phyloP scores from a whole-genome alignment of 441 rosid species.

The Pelargonium citronellum region DNA sequence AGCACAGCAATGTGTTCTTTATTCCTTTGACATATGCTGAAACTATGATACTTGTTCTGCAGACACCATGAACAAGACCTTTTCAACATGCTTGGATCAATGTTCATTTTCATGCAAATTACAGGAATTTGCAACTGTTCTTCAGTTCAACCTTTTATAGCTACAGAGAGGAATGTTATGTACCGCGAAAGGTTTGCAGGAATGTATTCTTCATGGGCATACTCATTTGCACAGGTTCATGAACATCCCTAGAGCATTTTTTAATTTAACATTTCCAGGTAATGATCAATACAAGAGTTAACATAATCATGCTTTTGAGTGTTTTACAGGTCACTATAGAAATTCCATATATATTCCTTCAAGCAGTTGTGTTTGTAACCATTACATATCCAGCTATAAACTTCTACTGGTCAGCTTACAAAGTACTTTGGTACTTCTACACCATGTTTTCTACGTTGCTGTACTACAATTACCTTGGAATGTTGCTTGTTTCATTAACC shows the following conservation, averaged over 20 bases:
- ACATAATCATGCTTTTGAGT: neutral
- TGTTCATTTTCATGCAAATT: constrained; percentile 35
- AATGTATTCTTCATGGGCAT: constrained; percentile 50
- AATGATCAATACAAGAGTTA: too few relatives aligned
- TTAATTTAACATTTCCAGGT: too few relatives aligned
- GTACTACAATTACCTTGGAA: constrained; percentile 42
- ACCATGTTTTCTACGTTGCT: constrained; percentile 41
- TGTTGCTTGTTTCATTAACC: constrained; percentile 50
- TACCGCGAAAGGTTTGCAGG: constrained; percentile 57
- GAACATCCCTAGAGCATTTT: too few relatives aligned
- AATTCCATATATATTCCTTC: constrained; percentile 43
- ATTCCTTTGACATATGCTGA: neutral
- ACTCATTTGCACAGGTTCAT: constrained; percentile 40
- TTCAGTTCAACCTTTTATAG: constrained; percentile 35
- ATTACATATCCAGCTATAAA: constrained; percentile 51
- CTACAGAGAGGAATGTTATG: constrained; percentile 42
- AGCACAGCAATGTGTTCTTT: too few relatives aligned
- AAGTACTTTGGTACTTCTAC: constrained; percentile 48
- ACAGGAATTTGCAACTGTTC: constrained; percentile 45
- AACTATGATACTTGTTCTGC: neutral
- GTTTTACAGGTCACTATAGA: constrained; percentile 38
- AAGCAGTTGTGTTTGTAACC: constrained; percentile 32
- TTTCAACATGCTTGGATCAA: constrained; percentile 42
- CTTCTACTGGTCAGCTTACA: constrained; percentile 29
- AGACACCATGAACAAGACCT: constrained; percentile 45